Conservation (phyloP, 2,329 filamentous ascomycete genomes). For the Colletotrichum australisinense region DNA sequence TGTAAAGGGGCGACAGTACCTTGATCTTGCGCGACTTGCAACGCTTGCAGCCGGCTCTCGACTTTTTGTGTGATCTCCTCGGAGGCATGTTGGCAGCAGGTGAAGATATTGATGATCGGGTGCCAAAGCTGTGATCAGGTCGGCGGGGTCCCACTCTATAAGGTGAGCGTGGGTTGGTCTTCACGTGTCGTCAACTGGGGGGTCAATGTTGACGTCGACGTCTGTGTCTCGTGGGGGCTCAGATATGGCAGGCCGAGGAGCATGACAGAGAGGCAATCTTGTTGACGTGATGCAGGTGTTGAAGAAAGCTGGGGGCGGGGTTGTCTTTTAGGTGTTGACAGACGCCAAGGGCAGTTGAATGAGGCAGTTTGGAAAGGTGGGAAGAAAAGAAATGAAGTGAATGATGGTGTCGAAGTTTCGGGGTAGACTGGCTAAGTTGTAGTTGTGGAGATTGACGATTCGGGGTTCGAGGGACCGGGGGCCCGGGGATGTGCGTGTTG, state of each 20-base stretch:
- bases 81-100: constrained; percentile 64
- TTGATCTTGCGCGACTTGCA: constrained; percentile 79
- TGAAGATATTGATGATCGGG: not conserved
- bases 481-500: not conserved
- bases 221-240: constrained; percentile 8
- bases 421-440: constrained; percentile 19
- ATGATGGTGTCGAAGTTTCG: constrained; percentile 24
- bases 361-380: not conserved
- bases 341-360: not conserved
- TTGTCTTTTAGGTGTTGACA: constrained; percentile 9
- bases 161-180: constrained; percentile 9
- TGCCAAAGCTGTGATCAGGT: not conserved
- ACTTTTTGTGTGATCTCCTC: constrained; percentile 77
- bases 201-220: constrained; percentile 15
- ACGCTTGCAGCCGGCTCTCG: constrained; percentile 72
- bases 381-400: constrained; percentile 1
- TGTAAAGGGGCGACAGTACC: constrained; percentile 51
- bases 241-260: constrained; percentile 5
- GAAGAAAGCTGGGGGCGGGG: not conserved
- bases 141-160: constrained; percentile 25
- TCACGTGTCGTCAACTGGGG: constrained; percentile 24
- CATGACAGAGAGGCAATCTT: constrained; percentile 25
- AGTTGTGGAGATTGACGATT: constrained; percentile 26
- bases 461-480: constrained; percentile 16
- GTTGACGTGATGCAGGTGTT: not conserved